Evolutionary conservation across 2,329 filamentous ascomycete genomes (phyloP).

Genomic region (Colletotrichum coccodes): DNA sequence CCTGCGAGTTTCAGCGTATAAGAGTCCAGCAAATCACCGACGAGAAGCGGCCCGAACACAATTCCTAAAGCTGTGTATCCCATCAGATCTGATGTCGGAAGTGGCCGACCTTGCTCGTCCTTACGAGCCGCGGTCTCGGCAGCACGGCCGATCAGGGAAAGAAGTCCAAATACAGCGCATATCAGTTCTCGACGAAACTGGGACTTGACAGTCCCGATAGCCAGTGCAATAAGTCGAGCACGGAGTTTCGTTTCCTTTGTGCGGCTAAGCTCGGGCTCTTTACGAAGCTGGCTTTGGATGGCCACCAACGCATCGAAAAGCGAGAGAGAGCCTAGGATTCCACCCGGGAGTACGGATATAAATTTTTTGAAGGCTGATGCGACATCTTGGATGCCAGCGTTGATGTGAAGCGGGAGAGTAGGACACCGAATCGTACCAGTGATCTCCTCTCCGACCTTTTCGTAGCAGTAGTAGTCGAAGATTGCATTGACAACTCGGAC

Average conservation of each 20-base stretch:
- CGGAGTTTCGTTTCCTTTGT: constrained; percentile 66
- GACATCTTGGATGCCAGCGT: constrained; percentile 70
- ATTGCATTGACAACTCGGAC: constrained; percentile 64
- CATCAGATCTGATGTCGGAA: constrained; percentile 70
- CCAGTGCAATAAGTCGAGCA: constrained; percentile 73
- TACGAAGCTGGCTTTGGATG: constrained; percentile 66
- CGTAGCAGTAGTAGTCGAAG: constrained; percentile 71
- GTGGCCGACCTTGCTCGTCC: constrained; percentile 59
- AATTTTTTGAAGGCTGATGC: constrained; percentile 75
- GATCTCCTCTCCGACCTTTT: constrained; percentile 59
- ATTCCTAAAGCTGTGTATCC: constrained; percentile 71
- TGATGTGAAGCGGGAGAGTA: constrained; percentile 69
- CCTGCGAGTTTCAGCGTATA: constrained; percentile 59
- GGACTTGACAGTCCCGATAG: constrained; percentile 68
- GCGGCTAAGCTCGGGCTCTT: constrained; percentile 60
- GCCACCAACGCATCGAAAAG: constrained; percentile 72
- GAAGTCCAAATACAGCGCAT: constrained; percentile 73
- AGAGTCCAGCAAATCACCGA: constrained; percentile 65
- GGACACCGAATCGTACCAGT: constrained; percentile 68
- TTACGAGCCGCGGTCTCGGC: constrained; percentile 65
- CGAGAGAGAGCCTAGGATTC: constrained; percentile 70
- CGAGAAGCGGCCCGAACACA: constrained; percentile 71
- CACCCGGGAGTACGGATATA: constrained; percentile 71
- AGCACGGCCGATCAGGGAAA: constrained; percentile 68
- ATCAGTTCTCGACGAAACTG: constrained; percentile 71